A percentile compares a stretch with the other conserved stretches of the same genome.
Evolutionary conservation across 768 basidiomycete species (phyloP).

Genomic region (Boletus rubroflammeus): DNA sequence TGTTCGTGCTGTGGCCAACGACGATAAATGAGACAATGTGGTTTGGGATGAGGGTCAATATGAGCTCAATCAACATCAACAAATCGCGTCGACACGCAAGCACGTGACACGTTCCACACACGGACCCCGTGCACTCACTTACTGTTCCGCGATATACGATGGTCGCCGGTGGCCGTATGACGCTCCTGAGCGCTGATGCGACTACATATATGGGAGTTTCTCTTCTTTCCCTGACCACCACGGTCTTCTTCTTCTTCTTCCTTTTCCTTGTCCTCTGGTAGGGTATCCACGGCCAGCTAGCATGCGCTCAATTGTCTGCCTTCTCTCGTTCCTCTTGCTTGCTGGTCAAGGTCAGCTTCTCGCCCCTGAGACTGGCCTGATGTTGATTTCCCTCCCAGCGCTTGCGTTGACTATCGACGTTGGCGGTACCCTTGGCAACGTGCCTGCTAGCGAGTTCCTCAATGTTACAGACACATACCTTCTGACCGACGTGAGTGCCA

Average conservation of each 20-base stretch:
- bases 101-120: conserved; percentile 20
- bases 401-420: conserved; percentile 50
- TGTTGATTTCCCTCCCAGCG: conserved; percentile 20
- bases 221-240: conserved; percentile 17
- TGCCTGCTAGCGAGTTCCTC: conserved; percentile 46
- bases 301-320: conserved; percentile 28
- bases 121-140: conserved; percentile 6
- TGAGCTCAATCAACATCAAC: conserved; percentile 28
- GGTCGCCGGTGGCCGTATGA: neutral
- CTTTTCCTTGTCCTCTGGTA: conserved; percentile 29
- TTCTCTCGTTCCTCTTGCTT: conserved; percentile 39
- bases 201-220: neutral
- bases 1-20: neutral
- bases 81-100: conserved; percentile 23
- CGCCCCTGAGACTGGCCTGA: neutral
- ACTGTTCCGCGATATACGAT: neutral
- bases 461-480: conserved; percentile 33
- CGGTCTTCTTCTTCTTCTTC: conserved; percentile 13
- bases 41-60: conserved; percentile 14
- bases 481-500: conserved; percentile 25
- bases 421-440: conserved; percentile 31
- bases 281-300: conserved; percentile 26
- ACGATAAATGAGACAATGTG: conserved; percentile 5
- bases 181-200: neutral
- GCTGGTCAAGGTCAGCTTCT: conserved; percentile 55